Conservation (phyloP, 306 rosid species). For the Vicia sativa region DNA sequence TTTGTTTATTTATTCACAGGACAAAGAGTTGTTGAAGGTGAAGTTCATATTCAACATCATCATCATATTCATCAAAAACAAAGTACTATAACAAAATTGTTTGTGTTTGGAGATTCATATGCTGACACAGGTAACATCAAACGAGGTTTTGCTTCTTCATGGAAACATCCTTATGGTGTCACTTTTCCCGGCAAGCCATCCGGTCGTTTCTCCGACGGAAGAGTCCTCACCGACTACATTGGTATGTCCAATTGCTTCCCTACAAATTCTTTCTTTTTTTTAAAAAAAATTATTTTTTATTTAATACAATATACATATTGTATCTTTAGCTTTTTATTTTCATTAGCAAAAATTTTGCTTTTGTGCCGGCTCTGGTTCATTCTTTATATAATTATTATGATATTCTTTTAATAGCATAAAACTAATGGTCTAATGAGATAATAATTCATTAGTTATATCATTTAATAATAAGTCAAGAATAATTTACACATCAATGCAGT, state of each 20-base stretch:
- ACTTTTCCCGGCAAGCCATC: slow-evolving; percentile 61
- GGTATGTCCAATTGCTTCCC: slow-evolving; percentile 32
- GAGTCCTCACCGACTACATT: slow-evolving; percentile 53
- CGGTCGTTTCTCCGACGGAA: slow-evolving; percentile 57
- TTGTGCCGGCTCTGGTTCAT: background rate
- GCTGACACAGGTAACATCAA: slow-evolving; percentile 55
- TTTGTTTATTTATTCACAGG: slow-evolving; percentile 29
- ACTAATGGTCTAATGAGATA: too few species aligned
- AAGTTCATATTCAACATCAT: background rate
- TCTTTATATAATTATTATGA: background rate
- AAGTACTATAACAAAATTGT: slow-evolving; percentile 26
- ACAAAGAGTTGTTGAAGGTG: slow-evolving; percentile 28
- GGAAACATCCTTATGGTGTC: slow-evolving; percentile 53
- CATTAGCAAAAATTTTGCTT: slow-evolving; percentile 13
- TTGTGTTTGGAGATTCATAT: slow-evolving; percentile 57
- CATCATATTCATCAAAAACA: background rate
- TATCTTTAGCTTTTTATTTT: slow-evolving; percentile 29
- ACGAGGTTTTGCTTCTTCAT: slow-evolving; percentile 31
- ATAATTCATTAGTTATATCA: too few species aligned
- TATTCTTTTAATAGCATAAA: too few species aligned
- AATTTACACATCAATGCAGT: too few species aligned
- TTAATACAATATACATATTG: too few species aligned
- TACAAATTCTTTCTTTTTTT: background rate
- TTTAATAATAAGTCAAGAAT: too few species aligned
- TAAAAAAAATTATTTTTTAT: too few species aligned